Evolutionary conservation across 208 protist species (phyloP).

Genomic region (Crithidia sp.): DNA sequence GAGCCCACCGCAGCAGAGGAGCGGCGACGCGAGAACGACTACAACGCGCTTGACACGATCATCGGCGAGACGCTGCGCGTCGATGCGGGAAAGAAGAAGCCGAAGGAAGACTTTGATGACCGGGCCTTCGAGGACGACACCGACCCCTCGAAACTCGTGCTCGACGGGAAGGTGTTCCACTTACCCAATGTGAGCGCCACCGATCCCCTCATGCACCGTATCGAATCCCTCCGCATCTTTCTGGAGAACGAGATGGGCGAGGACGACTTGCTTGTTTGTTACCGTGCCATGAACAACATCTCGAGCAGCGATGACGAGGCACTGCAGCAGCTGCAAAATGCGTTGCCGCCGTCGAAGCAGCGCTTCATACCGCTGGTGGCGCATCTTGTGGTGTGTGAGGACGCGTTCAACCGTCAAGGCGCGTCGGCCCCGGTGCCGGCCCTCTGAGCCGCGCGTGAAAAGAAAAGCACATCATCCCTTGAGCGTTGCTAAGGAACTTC

Average conservation of each 20-base stretch:
- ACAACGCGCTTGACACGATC: constrained; percentile 68
- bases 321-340: constrained; percentile 66
- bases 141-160: constrained; percentile 75
- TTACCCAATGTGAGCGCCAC: constrained; percentile 77
- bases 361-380: constrained; percentile 84
- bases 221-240: constrained; percentile 91
- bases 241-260: constrained; percentile 87
- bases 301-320: constrained; percentile 74
- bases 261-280: constrained; percentile 64
- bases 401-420: constrained; percentile 80
- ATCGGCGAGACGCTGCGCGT: constrained; percentile 60
- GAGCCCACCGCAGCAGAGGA: constrained; percentile 36
- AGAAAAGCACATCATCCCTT: background rate
- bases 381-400: constrained; percentile 88
- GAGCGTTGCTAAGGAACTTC: background rate
- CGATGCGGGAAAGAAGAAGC: constrained; percentile 3
- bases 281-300: constrained; percentile 82
- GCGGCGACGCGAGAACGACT: constrained; percentile 61
- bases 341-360: constrained; percentile 64
- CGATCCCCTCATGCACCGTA: constrained; percentile 89
- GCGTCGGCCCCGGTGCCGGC: constrained; percentile 5
- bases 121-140: constrained; percentile 43
- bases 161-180: constrained; percentile 90
- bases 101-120: constrained; percentile 76
- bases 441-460: background rate